Percentiles rank a stretch among this genome's conserved stretches.
phyloP scores from a whole-genome alignment of 805 yeast genomes.

The Saitoella complicata region DNA sequence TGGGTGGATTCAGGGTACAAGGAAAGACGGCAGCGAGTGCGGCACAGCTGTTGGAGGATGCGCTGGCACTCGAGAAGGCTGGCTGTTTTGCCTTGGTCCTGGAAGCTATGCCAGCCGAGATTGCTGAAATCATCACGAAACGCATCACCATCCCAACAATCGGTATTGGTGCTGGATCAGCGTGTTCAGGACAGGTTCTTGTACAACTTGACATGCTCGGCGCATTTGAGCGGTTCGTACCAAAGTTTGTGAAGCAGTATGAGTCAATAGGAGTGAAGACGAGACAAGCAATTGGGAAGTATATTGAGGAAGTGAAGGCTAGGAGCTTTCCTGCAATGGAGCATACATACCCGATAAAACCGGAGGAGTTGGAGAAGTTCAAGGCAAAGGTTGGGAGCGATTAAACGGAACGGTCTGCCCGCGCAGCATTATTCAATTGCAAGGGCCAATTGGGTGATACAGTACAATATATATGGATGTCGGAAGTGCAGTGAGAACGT shows the following conservation, averaged over 20 bases:
- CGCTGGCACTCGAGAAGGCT: conserved; percentile 48
- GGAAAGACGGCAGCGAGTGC: conserved; percentile 46
- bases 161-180: conserved; percentile 89
- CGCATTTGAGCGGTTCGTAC: conserved; percentile 32
- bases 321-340: conserved; percentile 44
- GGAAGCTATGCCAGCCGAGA: conserved; percentile 70
- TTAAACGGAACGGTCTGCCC: too few species aligned
- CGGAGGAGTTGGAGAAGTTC: conserved; percentile 32
- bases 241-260: conserved; percentile 67
- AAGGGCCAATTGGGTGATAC: too few species aligned
- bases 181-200: conserved; percentile 74
- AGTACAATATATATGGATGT: too few species aligned
- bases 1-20: conserved; percentile 83
- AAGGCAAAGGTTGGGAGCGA: too few species aligned
- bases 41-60: conserved; percentile 42
- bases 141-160: conserved; percentile 59
- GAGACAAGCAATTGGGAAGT: conserved; percentile 34
- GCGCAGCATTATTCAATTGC: too few species aligned
- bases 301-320: conserved; percentile 41
- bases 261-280: conserved; percentile 34
- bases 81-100: conserved; percentile 65
- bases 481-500: too few species aligned
- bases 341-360: conserved; percentile 57
- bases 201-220: conserved; percentile 79
- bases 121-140: conserved; percentile 50